Evolutionary conservation across 306 rosid species (phyloP).

Genomic region (Sicyos edulis): DNA sequence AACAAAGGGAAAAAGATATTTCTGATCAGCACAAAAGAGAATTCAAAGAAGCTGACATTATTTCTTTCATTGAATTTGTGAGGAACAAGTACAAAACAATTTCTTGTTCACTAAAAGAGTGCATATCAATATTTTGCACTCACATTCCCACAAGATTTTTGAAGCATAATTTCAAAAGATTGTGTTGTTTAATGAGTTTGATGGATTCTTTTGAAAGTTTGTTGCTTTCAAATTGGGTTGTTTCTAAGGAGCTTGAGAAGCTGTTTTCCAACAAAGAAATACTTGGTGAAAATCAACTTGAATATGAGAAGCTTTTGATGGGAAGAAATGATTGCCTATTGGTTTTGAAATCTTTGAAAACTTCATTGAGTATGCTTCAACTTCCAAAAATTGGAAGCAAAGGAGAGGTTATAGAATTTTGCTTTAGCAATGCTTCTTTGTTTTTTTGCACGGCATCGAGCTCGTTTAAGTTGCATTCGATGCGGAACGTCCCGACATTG

Average conservation of each 20-base stretch:
- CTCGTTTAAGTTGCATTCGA: constrained; percentile 45
- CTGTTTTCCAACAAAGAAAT: constrained; percentile 29
- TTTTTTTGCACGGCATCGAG: constrained; percentile 64
- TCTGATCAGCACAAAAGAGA: background rate
- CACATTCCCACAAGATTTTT: constrained; percentile 43
- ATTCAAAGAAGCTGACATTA: constrained; percentile 19
- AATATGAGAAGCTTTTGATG: constrained; percentile 23
- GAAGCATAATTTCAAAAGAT: constrained; percentile 27
- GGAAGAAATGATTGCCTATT: constrained; percentile 39
- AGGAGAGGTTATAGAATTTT: constrained; percentile 32
- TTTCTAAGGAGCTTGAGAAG: constrained; percentile 35
- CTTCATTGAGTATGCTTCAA: constrained; percentile 34
- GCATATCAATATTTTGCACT: constrained; percentile 38
- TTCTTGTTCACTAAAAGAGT: constrained; percentile 27
- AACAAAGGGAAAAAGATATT: no score
- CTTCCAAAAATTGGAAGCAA: constrained; percentile 31
- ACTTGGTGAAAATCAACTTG: constrained; percentile 16
- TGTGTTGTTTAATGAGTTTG: constrained; percentile 24
- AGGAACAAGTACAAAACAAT: constrained; percentile 30
- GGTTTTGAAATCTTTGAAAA: constrained; percentile 27
- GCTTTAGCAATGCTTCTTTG: constrained; percentile 48
- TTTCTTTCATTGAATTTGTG: constrained; percentile 47
- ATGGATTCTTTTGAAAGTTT: constrained; percentile 38
- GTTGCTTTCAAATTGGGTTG: constrained; percentile 30
- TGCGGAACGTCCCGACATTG: constrained; percentile 32